Base-by-base conservation (phyloP, 2,329 filamentous ascomycete genomes). In the Cladosporium austrohemisphaericum region DNA sequence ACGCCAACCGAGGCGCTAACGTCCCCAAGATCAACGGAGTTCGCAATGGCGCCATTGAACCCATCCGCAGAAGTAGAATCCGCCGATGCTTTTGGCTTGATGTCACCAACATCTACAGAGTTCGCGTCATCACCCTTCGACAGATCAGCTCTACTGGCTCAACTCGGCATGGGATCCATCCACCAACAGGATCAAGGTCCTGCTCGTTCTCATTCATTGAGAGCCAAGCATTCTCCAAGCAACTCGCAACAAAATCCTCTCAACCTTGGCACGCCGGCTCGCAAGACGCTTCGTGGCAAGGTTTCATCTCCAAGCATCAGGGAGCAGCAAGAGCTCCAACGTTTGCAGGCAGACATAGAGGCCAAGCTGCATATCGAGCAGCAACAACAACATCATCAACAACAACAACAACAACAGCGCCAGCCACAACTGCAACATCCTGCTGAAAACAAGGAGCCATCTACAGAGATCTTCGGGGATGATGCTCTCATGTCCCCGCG, bases 401-500 rank as follows among this genome's bases (percentile, higher is more conserved):
- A 41, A 6, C 38, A 41, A 11, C 38, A 9, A 7, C 38, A 28
- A 14, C 32, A 31, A n/a, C 38, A 29, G 4, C 40, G 32, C 18
- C 43, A 46, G 16, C 41, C 22, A 7, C 32, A 38, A 3, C 25
- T 18, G 23, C 10, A 28, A 13, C 33, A 48, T 11, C 20, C 18
- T 11, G 8, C 40, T 4, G 9, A 19, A 4, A 26, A 11, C 40
- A 40, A 8, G 16, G 5, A 22, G 8, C 26, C 41, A 3, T 16
- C 41, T n/a, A 14, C 36, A n/a, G 41, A 43, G 26, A 32, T 46
- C 5, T 41, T 52, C 23, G 38, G 38, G 9, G 56, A 61, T 25
- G 77, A 81, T 38, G 73, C 81, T 10, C 68, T 87, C 8, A 77
- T 88, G 74, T 89, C 85, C 2, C 86, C 87, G 0, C 78, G 86